Evolutionary conservation across 164 flowering plant species (phyloP), one percentile per base, ranked within the genome.

Genomic region (Hamamelis virginiana): DNA sequence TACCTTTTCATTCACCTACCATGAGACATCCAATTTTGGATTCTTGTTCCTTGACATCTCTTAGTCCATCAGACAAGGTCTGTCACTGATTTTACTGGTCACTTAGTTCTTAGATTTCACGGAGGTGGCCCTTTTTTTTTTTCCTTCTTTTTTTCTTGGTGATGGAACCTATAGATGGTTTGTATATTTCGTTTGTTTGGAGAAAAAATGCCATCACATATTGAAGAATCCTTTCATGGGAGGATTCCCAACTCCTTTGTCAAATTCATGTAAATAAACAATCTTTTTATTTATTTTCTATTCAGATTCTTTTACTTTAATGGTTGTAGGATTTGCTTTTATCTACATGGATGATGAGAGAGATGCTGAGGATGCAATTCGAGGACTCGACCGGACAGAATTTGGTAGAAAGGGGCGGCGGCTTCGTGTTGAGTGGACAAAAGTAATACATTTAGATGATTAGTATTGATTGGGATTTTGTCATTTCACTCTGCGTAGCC

Each of bases 361-460:
- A 68, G 99, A 91, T 87, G 99, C 96, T 61, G 99, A 89, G 69
- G 95, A 89, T 90, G 99, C 98, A 3, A 87, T 96, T 62, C 81
- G 91, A 64, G 87, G 76, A 66, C 97, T 93, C 68, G 99, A 96
- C 70, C 77, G 89, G 58, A 64, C 61, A 19, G 97, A 91, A 72
- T 93, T 93, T 81, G 99, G 99, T 45, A 81, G 95, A 65, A 88
- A 92, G 74, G 97, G 99, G 5, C 96, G 98, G 51, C 82, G 89
- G 18, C 91, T 96, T 72, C 97, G 97, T 72, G 95, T 93, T 77
- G 99, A 96, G 77, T 96, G 99, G 99, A 91, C 97, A 28, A 93
- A 90, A 94, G 99, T 91, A 71, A 53, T 53, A 0, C 19, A 38
- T 12, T 12, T 23, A 1, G 53, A 14, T 21, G 46, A 41, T 58